phyloP scores from a whole-genome alignment of 495 filamentous ascomycete genomes.

The Talaromyces thailandensis region DNA sequence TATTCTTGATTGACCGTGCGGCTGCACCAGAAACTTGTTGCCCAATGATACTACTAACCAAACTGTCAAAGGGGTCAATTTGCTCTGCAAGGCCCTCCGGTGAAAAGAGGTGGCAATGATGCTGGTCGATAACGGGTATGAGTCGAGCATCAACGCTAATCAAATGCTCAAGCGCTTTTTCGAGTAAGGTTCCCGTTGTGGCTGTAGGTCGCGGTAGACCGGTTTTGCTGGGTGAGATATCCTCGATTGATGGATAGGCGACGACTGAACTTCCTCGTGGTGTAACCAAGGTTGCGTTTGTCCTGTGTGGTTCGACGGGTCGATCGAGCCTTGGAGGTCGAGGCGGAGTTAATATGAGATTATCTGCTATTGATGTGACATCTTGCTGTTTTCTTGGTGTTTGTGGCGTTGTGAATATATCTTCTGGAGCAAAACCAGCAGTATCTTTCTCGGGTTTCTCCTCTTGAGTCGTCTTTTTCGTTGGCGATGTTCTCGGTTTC shows the following conservation, averaged over 20 bases:
- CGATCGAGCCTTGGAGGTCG: constrained; percentile 40
- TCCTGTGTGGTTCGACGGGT: constrained; percentile 53
- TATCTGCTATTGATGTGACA: constrained; percentile 1
- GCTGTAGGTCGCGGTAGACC: constrained; percentile 39
- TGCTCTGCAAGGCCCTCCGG: constrained; percentile 72
- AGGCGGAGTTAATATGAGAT: constrained; percentile 21
- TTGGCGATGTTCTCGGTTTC: not conserved
- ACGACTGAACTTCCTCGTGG: constrained; percentile 65
- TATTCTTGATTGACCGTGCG: constrained; percentile 75
- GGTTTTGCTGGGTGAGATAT: constrained; percentile 51
- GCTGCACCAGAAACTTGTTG: constrained; percentile 94
- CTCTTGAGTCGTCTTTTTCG: not conserved
- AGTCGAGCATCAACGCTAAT: constrained; percentile 68
- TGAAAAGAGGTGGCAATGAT: constrained; percentile 73
- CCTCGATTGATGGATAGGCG: constrained; percentile 39
- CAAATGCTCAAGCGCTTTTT: constrained; percentile 70
- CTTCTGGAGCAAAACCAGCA: not conserved
- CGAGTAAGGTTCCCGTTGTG: constrained; percentile 65
- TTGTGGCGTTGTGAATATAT: not conserved
- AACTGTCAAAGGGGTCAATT: constrained; percentile 78
- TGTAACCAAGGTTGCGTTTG: constrained; percentile 72
- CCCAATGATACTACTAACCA: constrained; percentile 81
- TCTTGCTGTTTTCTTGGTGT: not conserved
- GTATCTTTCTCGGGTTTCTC: not conserved
- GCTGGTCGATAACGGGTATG: constrained; percentile 58